phyloP scores from a whole-genome alignment of 345 rosid species.

The Boechera retrofracta region DNA sequence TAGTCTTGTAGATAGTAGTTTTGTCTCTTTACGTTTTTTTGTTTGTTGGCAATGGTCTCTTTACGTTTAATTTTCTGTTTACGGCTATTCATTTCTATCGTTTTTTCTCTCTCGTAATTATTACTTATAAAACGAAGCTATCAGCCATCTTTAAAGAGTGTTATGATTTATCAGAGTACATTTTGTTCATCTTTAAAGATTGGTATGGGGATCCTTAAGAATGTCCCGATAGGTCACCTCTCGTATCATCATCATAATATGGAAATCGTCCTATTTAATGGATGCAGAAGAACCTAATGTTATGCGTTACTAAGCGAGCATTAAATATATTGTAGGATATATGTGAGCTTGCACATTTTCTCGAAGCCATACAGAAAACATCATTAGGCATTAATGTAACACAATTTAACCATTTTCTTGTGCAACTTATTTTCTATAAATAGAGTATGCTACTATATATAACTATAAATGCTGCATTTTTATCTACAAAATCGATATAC shows the following conservation, averaged over 20 bases:
- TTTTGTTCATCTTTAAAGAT: not conserved
- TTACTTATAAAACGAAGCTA: not conserved
- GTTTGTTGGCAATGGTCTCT: not conserved
- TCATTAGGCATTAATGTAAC: not conserved
- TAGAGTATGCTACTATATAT: not conserved
- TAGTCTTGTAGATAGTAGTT: not conserved
- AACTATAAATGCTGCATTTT: not conserved
- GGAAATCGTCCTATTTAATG: not conserved
- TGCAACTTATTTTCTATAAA: not conserved
- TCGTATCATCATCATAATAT: not conserved
- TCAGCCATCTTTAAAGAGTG: not conserved
- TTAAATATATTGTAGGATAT: too few species aligned
- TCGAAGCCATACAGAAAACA: too few species aligned
- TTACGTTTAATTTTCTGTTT: not conserved
- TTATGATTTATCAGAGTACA: not conserved
- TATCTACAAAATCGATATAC: not conserved
- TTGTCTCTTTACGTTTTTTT: slow-evolving; percentile 8
- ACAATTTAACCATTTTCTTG: not conserved
- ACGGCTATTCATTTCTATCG: not conserved
- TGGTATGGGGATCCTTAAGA: not conserved
- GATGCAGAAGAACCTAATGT: not conserved
- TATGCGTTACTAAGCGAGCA: not conserved
- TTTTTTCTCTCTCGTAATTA: not conserved
- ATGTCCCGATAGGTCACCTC: not conserved
- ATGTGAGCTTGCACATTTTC: too few species aligned